These are phyloP conservation scores for Adansonia madagascariensis DNA, from an alignment of 441 rosid genomes.

Conservation along the genomic window DNA sequence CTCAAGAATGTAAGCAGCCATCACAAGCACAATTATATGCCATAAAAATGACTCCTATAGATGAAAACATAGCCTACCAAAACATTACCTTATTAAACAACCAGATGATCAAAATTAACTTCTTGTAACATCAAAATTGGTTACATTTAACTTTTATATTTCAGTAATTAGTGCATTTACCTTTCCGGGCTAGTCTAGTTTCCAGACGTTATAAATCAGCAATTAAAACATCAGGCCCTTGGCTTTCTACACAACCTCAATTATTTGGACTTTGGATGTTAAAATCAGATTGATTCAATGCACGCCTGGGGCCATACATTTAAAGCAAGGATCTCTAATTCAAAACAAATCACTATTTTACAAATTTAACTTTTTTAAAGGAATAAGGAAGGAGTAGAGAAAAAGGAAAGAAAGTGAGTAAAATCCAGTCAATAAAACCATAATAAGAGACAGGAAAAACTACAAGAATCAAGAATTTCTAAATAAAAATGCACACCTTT, in stretches of 20 bases:
- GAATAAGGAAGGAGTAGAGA: not conserved
- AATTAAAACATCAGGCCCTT: not conserved
- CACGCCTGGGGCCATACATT: not conserved
- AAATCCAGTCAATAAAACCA: constrained; percentile 8
- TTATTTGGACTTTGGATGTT: not conserved
- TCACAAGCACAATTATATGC: constrained; percentile 3
- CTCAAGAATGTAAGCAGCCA: not conserved
- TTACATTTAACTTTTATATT: not conserved
- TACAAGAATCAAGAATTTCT: not conserved
- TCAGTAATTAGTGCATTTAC: not conserved
- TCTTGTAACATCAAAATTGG: not conserved
- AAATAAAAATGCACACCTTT: not conserved
- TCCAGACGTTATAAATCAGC: not conserved
- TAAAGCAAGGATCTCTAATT: not conserved
- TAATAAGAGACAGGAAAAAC: not conserved
- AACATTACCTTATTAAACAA: not conserved
- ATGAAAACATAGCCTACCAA: not conserved
- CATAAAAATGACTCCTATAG: not conserved
- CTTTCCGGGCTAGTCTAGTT: not conserved
- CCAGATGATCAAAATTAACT: not conserved
- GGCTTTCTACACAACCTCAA: constrained; percentile 17
- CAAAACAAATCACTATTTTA: not conserved
- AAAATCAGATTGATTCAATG: constrained; percentile 1
- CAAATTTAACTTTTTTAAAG: not conserved
- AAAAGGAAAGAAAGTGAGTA: not conserved